A percentile compares a stretch with the other conserved stretches of the same genome.
Conservation (phyloP, 2,329 filamentous ascomycete species). For the Paraconiothyrium sp. region DNA sequence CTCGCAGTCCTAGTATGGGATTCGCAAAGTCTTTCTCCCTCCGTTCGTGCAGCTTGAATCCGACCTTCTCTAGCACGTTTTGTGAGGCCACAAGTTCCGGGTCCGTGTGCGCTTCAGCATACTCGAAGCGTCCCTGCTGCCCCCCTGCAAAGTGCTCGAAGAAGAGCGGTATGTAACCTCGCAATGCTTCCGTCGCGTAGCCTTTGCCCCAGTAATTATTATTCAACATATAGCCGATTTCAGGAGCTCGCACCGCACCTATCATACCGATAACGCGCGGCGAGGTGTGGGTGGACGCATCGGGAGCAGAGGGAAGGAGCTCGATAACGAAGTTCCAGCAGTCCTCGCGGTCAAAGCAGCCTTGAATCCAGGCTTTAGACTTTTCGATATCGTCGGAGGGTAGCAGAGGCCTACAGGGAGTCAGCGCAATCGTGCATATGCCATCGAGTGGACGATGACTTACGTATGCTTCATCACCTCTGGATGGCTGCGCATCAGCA, state of each 20-base stretch:
- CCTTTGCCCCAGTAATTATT: constrained; percentile 52
- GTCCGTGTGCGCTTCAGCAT: constrained; percentile 59
- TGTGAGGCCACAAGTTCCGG: constrained; percentile 63
- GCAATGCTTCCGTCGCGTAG: constrained; percentile 56
- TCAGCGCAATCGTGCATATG: not conserved
- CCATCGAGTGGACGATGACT: constrained; percentile 23
- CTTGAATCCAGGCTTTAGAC: constrained; percentile 51
- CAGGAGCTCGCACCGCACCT: constrained; percentile 53
- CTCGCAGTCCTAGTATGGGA: constrained; percentile 44
- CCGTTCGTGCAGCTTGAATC: constrained; percentile 60
- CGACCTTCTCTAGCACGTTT: constrained; percentile 65
- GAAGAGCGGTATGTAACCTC: constrained; percentile 53
- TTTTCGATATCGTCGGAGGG: constrained; percentile 59
- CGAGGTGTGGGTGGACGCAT: constrained; percentile 9
- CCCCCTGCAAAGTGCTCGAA: constrained; percentile 50
- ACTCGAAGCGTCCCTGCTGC: constrained; percentile 40
- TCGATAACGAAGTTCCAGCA: constrained; percentile 69
- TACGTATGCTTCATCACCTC: constrained; percentile 72
- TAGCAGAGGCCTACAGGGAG: constrained; percentile 52
- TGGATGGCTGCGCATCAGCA: constrained; percentile 64
- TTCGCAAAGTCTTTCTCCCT: constrained; percentile 54
- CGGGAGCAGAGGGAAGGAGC: constrained; percentile 42
- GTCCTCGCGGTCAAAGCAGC: constrained; percentile 42
- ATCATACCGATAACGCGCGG: constrained; percentile 54
- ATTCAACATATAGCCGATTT: constrained; percentile 57